Conservation (phyloP, 495 filamentous ascomycete genomes). For the Beverwykella pulmonaria region DNA sequence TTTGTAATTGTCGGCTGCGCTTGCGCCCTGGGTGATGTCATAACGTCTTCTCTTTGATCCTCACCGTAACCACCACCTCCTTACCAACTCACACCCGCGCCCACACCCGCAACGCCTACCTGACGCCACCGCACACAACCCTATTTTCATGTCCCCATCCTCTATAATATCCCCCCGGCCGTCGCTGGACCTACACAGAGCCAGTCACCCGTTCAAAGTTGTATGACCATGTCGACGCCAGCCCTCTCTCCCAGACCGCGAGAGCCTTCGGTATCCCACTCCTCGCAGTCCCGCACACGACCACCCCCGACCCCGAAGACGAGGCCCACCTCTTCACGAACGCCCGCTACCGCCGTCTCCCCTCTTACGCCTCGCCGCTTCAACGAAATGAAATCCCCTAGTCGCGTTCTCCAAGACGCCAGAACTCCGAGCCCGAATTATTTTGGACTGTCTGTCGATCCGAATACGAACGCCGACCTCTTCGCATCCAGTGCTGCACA, state of each 20-base stretch:
- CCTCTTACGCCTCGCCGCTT: slow-evolving; percentile 20
- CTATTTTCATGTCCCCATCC: slow-evolving; percentile 22
- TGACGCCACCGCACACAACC: background rate
- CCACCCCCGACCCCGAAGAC: slow-evolving; percentile 14
- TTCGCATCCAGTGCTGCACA: slow-evolving; percentile 61
- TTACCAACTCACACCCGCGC: background rate
- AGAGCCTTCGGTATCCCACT: slow-evolving; percentile 7
- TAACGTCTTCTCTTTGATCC: background rate
- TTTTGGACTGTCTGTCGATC: slow-evolving; percentile 73
- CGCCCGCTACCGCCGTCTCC: slow-evolving; percentile 3
- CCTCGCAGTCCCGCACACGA: slow-evolving; percentile 18
- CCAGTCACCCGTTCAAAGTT: background rate
- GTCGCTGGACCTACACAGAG: background rate
- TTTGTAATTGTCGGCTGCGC: too few relatives aligned
- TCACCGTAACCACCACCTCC: background rate
- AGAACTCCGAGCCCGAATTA: slow-evolving; percentile 73
- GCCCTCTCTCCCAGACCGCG: slow-evolving; percentile 27
- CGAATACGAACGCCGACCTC: slow-evolving; percentile 54
- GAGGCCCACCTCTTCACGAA: slow-evolving; percentile 9
- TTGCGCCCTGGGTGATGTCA: slow-evolving; percentile 3
- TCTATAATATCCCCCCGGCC: slow-evolving; percentile 7
- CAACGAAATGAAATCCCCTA: slow-evolving; percentile 27
- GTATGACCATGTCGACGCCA: slow-evolving; percentile 31
- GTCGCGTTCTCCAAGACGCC: slow-evolving; percentile 17
- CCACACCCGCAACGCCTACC: background rate